A percentile compares a stretch with the other conserved stretches of the same genome.
phyloP scores from a whole-genome alignment of 2,329 filamentous ascomycete species.

The Fusarium solani-melongenae region DNA sequence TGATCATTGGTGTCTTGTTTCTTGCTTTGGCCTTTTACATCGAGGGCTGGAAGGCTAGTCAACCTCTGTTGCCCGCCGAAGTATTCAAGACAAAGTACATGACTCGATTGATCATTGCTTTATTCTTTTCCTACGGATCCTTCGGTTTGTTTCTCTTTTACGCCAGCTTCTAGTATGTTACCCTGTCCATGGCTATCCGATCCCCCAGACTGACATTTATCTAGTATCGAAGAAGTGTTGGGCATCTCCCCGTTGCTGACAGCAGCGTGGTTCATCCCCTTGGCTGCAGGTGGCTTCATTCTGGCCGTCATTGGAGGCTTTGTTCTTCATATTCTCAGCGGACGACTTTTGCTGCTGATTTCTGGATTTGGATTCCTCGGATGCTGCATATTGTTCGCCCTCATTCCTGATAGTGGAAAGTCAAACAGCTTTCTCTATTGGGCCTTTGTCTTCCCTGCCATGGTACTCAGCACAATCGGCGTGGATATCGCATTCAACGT shows the following conservation, averaged over 20 bases:
- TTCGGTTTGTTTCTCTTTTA: slow-evolving; percentile 78
- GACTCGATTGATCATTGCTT: slow-evolving; percentile 67
- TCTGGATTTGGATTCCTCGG: slow-evolving; percentile 70
- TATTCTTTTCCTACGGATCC: slow-evolving; percentile 76
- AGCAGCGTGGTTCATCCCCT: slow-evolving; percentile 75
- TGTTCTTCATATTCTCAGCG: slow-evolving; percentile 73
- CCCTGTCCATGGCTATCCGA: accelerated
- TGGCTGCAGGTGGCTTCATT: slow-evolving; percentile 74
- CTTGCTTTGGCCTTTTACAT: slow-evolving; percentile 73
- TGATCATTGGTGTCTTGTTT: slow-evolving; percentile 71
- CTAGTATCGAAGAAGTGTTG: slow-evolving; percentile 70
- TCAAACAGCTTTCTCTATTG: slow-evolving; percentile 64
- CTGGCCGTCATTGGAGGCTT: slow-evolving; percentile 72
- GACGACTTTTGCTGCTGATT: slow-evolving; percentile 70
- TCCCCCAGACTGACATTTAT: background rate
- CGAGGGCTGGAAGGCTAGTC: slow-evolving; percentile 75
- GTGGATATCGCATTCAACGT: slow-evolving; percentile 83
- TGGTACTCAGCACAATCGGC: slow-evolving; percentile 76
- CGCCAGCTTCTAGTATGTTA: slow-evolving; percentile 70
- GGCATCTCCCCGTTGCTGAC: slow-evolving; percentile 69
- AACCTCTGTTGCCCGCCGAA: slow-evolving; percentile 76
- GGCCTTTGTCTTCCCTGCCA: slow-evolving; percentile 78
- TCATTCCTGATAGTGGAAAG: slow-evolving; percentile 64
- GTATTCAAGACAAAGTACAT: slow-evolving; percentile 78
- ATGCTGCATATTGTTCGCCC: slow-evolving; percentile 70